These are phyloP conservation scores for Hemerocallis citrina DNA, from an alignment of 106 monocot genomes.

Conservation along the genomic window DNA sequence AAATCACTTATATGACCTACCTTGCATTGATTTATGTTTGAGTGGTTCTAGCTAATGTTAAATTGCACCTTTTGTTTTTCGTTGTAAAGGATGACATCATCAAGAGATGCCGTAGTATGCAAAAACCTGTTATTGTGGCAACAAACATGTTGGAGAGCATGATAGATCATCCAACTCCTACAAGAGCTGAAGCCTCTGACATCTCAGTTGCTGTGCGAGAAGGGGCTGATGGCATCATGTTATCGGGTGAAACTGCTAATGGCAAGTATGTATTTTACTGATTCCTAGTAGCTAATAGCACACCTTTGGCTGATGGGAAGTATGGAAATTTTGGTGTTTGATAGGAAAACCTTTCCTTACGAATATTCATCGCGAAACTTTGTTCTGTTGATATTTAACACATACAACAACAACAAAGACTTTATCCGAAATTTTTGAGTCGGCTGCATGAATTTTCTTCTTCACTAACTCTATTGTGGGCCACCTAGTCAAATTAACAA, in stretches of 20 bases:
- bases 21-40: neutral
- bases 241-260: conserved; percentile 96
- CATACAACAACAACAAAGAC: no score
- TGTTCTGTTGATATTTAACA: no score
- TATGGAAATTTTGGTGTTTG: no score
- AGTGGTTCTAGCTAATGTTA: neutral
- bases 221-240: conserved; percentile 90
- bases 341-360: no score
- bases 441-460: no score
- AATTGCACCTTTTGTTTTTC: neutral
- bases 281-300: no score
- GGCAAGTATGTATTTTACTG: conserved; percentile 61
- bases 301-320: no score
- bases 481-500: no score
- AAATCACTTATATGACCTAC: neutral
- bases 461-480: no score
- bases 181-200: conserved; percentile 91
- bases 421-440: no score
- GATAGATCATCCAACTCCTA: conserved; percentile 94
- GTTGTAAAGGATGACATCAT: conserved; percentile 69
- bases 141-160: conserved; percentile 98
- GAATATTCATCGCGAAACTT: no score
- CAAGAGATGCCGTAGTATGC: conserved; percentile 70
- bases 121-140: conserved; percentile 89
- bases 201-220: conserved; percentile 90